These are phyloP conservation scores for Macrotyloma uniflorum DNA, from an alignment of 306 rosid species.

Conservation along the genomic window DNA sequence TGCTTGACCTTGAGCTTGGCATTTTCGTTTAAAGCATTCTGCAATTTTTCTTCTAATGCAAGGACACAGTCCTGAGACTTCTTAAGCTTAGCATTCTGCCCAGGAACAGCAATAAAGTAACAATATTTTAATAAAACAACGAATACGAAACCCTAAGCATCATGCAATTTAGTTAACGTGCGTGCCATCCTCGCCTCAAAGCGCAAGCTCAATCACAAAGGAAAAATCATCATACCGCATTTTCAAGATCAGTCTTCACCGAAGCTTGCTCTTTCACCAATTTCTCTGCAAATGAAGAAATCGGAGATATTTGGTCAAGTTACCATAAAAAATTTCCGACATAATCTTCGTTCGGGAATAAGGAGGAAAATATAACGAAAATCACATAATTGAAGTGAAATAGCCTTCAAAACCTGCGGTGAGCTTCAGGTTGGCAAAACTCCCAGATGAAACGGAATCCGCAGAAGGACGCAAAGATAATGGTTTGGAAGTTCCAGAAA, in stretches of 20 bases:
- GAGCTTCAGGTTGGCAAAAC: slow-evolving; percentile 81
- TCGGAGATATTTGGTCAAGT: slow-evolving; percentile 26
- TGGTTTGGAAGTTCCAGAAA: slow-evolving; percentile 56
- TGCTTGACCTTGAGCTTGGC: slow-evolving; percentile 90
- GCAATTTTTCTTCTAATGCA: slow-evolving; percentile 82
- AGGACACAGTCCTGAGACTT: slow-evolving; percentile 69
- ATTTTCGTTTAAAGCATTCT: slow-evolving; percentile 83
- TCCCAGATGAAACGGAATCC: slow-evolving; percentile 66
- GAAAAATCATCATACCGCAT: slow-evolving; percentile 62
- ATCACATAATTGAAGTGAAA: slow-evolving; percentile 13
- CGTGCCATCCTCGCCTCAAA: neutral
- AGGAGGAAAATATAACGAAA: neutral
- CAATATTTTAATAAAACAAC: slow-evolving; percentile 1
- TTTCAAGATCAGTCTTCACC: slow-evolving; percentile 83
- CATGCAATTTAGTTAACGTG: slow-evolving; percentile 2
- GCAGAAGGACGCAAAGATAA: slow-evolving; percentile 54
- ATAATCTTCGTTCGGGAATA: neutral
- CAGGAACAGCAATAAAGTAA: slow-evolving; percentile 2
- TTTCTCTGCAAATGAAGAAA: slow-evolving; percentile 62
- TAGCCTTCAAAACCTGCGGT: slow-evolving; percentile 70
- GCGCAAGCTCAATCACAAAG: slow-evolving; percentile 27
- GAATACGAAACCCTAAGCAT: slow-evolving; percentile 22
- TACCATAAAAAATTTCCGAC: slow-evolving; percentile 24
- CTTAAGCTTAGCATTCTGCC: slow-evolving; percentile 80
- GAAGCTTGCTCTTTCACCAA: slow-evolving; percentile 90